Evolutionary conservation across 2,329 filamentous ascomycete species (phyloP), one percentile per base, ranked within the genome.

Genomic region (Fusarium dimerum): DNA sequence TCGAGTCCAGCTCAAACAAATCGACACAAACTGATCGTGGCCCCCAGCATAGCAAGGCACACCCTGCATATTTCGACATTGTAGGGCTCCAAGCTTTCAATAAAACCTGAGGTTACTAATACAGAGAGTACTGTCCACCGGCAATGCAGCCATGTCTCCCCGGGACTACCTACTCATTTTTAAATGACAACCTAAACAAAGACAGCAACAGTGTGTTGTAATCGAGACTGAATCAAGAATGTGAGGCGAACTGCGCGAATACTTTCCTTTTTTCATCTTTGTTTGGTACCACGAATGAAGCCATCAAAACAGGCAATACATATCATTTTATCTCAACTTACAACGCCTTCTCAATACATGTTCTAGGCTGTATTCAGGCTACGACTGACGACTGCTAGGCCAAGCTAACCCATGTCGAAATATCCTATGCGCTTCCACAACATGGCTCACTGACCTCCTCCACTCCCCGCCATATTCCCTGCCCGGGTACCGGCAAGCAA

Each of bases 1-100:
- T 41, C 46, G 41, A 12, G 42, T 41, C 45, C 15, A 50, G 43
- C 45, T 45, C 30, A 30, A 49, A 39, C 20, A 26, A 26, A 26
- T 26, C 7, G 20, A 26, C 20, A 4, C 20, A 26, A 26, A 26
- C 20, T 26, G 4, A 26, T 26, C 20, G 20, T 26, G 20, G 7
- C 20, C 20, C 20, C 20, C 7, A 7, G 20, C 7, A 26, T 7
- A 7, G 20, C 20, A 26, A 26, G 20, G 20, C 20, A 26, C 20
- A 26, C 20, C 20, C 20, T 26, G 20, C 20, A 26, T 26, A 26
- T 26, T 26, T 26, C 20, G 20, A 26, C 20, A 26, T 26, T 5
- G 4, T 26, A 26, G n/a, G n/a, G n/a, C n/a, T n/a, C n/a, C n/a
- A n/a, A n/a, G n/a, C n/a, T n/a, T n/a, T n/a, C n/a, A n/a, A n/a